Evolutionary conservation across 2,329 filamentous ascomycete genomes (phyloP), one percentile per base, ranked within the genome.

Genomic region (Colletotrichum falcatum): DNA sequence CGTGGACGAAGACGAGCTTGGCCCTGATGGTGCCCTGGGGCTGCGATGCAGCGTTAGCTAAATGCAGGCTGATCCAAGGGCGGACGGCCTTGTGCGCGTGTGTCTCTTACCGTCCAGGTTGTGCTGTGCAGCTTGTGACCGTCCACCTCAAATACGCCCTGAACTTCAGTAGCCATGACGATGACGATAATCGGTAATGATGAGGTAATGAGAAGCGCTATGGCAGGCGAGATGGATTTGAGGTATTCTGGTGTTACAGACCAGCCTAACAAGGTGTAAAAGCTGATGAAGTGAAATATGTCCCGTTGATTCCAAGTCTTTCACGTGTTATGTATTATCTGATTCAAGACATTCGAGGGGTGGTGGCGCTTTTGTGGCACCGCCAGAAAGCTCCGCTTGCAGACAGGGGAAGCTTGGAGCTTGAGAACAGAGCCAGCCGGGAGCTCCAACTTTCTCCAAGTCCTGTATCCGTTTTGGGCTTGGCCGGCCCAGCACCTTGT

Each of bases 1-100:
- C 95, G 82, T 98, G 95, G 73, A 98, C 83, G 81, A 97, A 92
- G 76, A 96, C 85, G 60, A 97, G 80, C 74, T 92, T 92, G 44
- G 94, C 94, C 76, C 87, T 88, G 65, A 87, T 81, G 16, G 85
- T 81, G 18, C 83, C 86, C 37, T 86, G 79, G 37, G 89, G 89
- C 90, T 90, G 59, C 49, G 62, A 26, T 62, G 61, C 35, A 42
- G 61, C 53, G 69, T 68, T 54, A 73, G 66, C 37, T 23, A 33
- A 30, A 35, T 28, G 48, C 39, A 39, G 14, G 20, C 7, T 12
- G 16, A 12, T 16, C 16, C 14, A 16, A 18, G 46, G 16, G 37
- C 20, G 20, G 26, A 51, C 16, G n/a, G n/a, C n/a, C n/a, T 37
- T 30, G 48, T 39, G 54, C 23, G 58, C 59, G 65, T 39, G 49